Evolutionary conservation across 192 early-diverging fungal species (phyloP).

Genomic region (Backusella sp.): DNA sequence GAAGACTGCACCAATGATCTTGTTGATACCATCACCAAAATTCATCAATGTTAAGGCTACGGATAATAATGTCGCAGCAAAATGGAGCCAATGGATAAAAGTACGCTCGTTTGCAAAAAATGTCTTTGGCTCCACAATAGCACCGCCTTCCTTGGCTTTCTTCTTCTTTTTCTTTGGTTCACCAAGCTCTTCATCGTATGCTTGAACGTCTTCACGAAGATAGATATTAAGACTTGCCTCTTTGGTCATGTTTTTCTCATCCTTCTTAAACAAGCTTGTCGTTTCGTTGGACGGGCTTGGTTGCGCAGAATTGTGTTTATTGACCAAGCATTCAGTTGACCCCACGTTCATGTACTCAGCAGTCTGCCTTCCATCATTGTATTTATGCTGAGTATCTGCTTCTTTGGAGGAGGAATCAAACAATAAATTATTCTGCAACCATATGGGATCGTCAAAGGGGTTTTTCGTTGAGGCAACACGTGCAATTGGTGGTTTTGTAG

Average conservation of each 20-base stretch:
- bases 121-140: conserved; percentile 80
- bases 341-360: neutral
- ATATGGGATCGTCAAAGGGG: conserved; percentile 32
- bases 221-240: neutral
- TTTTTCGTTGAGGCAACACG: neutral
- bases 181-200: conserved; percentile 9
- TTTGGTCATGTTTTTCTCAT: neutral
- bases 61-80: conserved; percentile 65
- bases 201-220: neutral
- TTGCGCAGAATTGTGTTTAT: conserved; percentile 6
- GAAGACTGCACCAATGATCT: conserved; percentile 66
- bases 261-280: neutral
- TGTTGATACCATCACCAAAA: conserved; percentile 71
- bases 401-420: neutral
- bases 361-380: neutral
- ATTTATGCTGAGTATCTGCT: neutral
- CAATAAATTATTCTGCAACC: conserved; percentile 6
- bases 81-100: conserved; percentile 85
- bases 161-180: neutral
- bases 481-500: neutral
- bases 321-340: conserved; percentile 21
- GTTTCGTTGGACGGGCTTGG: neutral
- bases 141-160: conserved; percentile 40
- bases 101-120: conserved; percentile 95
- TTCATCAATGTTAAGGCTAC: conserved; percentile 72